Percentiles rank a stretch among this genome's conserved stretches.
These are phyloP conservation scores for Elsinoe fawcettii DNA, from an alignment of 2,329 filamentous ascomycete genomes.

Conservation along the genomic window DNA sequence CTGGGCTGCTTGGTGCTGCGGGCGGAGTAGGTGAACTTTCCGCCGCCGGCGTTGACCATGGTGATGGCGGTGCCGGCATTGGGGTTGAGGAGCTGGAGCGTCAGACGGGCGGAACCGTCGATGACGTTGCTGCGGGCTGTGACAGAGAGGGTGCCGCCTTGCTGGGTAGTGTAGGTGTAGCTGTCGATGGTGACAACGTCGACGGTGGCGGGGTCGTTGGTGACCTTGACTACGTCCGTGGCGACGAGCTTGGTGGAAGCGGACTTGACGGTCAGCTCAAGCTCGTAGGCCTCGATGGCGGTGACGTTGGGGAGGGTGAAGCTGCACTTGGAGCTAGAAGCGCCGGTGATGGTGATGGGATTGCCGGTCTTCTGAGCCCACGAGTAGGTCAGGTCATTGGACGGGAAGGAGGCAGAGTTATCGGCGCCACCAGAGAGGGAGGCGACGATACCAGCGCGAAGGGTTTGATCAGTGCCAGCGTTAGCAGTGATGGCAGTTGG, in stretches of 20 bases:
- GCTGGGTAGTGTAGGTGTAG: constrained; percentile 28
- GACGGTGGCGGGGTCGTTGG: constrained; percentile 21
- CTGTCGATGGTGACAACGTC: constrained; percentile 29
- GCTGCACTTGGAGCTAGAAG: constrained; percentile 15
- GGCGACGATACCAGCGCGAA: constrained; percentile 27
- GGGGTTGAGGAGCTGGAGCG: constrained; percentile 25
- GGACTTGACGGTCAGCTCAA: constrained; percentile 27
- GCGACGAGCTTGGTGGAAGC: constrained; percentile 23
- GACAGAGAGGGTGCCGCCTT: constrained; percentile 29
- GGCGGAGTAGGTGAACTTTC: constrained; percentile 26
- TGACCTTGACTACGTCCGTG: constrained; percentile 27
- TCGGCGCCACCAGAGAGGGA: constrained; percentile 27
- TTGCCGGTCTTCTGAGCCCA: constrained; percentile 28
- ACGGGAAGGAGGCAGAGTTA: constrained; percentile 18
- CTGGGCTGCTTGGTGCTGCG: constrained; percentile 25
- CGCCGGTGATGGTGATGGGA: constrained; percentile 23
- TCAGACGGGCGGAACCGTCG: constrained; percentile 27
- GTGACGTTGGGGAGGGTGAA: constrained; percentile 22
- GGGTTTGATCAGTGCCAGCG: constrained; percentile 19
- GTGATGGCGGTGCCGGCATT: constrained; percentile 22
- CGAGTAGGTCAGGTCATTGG: constrained; percentile 25
- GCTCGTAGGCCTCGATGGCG: constrained; percentile 24
- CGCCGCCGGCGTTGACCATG: constrained; percentile 22
- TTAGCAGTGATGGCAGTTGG: constrained; percentile 21
- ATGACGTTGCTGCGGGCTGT: constrained; percentile 30